These are phyloP conservation scores for Arbutus unedo DNA, from an alignment of 148 eudicot genomes.

Conservation along the genomic window DNA sequence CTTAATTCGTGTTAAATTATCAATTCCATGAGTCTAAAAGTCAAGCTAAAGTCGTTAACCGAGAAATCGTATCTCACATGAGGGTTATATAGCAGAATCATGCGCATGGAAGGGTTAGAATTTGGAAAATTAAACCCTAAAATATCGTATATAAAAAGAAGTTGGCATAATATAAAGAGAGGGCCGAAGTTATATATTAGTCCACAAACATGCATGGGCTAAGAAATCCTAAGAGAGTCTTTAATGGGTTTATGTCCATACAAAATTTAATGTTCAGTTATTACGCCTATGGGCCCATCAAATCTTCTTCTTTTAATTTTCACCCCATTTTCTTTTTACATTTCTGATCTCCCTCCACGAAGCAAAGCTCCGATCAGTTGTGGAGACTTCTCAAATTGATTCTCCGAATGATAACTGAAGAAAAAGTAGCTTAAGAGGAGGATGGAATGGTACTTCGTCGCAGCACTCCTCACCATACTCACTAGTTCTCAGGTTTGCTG, in stretches of 20 bases:
- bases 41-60: too few relatives aligned
- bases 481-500: slow-evolving; percentile 57
- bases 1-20: too few relatives aligned
- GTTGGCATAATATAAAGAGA: too few relatives aligned
- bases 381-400: neutral
- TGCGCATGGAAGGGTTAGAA: too few relatives aligned
- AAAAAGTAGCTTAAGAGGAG: neutral
- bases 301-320: neutral
- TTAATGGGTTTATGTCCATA: neutral
- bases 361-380: neutral
- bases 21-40: too few relatives aligned
- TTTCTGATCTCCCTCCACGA: neutral
- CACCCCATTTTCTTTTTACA: neutral
- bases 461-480: slow-evolving; percentile 61
- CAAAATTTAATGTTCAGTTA: neutral
- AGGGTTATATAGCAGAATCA: too few relatives aligned
- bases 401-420: neutral
- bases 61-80: too few relatives aligned
- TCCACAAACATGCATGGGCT: too few relatives aligned
- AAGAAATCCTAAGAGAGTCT: too few relatives aligned
- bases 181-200: too few relatives aligned
- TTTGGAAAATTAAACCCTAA: too few relatives aligned
- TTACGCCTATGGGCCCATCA: neutral
- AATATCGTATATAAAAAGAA: too few relatives aligned
- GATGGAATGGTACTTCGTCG: slow-evolving; percentile 69